Percentiles rank a stretch among this genome's conserved stretches.
phyloP scores from a whole-genome alignment of 164 flowering plant species.

The Houttuynia cordata region DNA sequence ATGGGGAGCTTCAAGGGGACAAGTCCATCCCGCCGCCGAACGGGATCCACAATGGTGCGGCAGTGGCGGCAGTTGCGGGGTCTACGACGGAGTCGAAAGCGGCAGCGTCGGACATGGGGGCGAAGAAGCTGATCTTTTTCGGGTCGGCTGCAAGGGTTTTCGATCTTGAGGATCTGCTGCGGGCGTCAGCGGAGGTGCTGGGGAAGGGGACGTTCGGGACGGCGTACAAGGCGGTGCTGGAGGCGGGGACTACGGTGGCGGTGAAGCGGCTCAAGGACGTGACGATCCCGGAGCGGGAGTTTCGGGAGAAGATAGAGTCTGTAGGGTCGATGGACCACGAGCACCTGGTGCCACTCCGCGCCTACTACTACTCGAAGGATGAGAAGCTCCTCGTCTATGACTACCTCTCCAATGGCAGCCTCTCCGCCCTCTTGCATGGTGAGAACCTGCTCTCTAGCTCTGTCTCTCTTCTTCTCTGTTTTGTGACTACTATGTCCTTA shows the following conservation, averaged over 20 bases:
- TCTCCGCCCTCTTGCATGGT: conserved; percentile 97
- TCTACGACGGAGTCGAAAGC: conserved; percentile 8
- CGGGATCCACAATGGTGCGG: conserved; percentile 7
- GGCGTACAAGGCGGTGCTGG: conserved; percentile 67
- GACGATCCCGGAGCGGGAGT: conserved; percentile 50
- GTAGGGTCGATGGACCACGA: conserved; percentile 59
- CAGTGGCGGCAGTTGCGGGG: conserved; percentile 10
- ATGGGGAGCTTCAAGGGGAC: conserved; percentile 17
- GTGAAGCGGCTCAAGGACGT: conserved; percentile 94
- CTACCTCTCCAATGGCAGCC: conserved; percentile 90
- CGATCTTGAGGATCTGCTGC: conserved; percentile 62
- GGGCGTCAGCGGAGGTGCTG: conserved; percentile 78
- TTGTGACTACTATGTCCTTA: not conserved
- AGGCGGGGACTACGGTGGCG: conserved; percentile 47
- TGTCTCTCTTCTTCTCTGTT: conserved; percentile 1
- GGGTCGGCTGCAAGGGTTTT: conserved; percentile 26
- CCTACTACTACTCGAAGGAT: conserved; percentile 56
- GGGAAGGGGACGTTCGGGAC: conserved; percentile 82
- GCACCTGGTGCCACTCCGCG: conserved; percentile 72
- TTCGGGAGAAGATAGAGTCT: conserved; percentile 59
- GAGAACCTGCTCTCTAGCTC: conserved; percentile 12
- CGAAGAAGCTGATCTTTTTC: conserved; percentile 42
- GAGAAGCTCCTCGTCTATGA: conserved; percentile 93
- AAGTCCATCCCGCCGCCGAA: conserved; percentile 8
- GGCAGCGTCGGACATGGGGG: conserved; percentile 6